Evolutionary conservation across 2,329 filamentous ascomycete genomes (phyloP), one percentile per base, ranked within the genome.

Genomic region (Pseudofabraea citricarpa): DNA sequence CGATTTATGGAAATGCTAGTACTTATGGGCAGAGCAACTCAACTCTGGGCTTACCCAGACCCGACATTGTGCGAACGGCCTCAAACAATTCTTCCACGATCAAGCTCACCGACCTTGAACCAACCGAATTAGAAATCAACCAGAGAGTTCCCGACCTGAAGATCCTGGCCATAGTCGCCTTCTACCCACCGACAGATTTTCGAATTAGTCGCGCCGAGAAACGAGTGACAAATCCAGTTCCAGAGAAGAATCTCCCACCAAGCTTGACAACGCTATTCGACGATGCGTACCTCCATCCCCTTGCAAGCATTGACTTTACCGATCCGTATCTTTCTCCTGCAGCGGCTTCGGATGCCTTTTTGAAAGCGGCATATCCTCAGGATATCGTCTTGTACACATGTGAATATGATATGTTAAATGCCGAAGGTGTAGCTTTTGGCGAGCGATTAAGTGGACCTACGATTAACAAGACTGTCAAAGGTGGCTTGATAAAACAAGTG

Each of bases 321-420:
- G 71, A 80, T 45, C 76, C 75, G 2, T 72, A 73, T 16, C 65
- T 85, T 3, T 81, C 77, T 0, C 81, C 81, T 0, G 74, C 71
- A 3, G 68, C 77, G 6, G 79, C 80, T 44, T 60, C 71, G 0
- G 72, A 79, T 49, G 68, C 70, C 21, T 53, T 75, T n/a, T 53
- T 83, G 8, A 49, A 39, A 6, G 62, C 61, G 3, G 63, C 64
- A 9, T 66, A 77, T 29, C 71, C 81, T 3, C 66, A 72, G 0
- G 72, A 74, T 13, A 60, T 83, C 3, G 67, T 82, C 15, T 63
- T 83, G 32, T 78, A 75, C 53, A 72, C 81, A 3, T 84, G 80
- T 62, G 80, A 84, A 63, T 77, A 73, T 59, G 78, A 83, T 57
- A 83, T 83, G 77, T 61, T 83, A n/a, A 68, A 79, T 8, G 66